These are phyloP conservation scores for Racocetra persica DNA, from an alignment of 371 early-diverging fungal species.

Conservation along the genomic window DNA sequence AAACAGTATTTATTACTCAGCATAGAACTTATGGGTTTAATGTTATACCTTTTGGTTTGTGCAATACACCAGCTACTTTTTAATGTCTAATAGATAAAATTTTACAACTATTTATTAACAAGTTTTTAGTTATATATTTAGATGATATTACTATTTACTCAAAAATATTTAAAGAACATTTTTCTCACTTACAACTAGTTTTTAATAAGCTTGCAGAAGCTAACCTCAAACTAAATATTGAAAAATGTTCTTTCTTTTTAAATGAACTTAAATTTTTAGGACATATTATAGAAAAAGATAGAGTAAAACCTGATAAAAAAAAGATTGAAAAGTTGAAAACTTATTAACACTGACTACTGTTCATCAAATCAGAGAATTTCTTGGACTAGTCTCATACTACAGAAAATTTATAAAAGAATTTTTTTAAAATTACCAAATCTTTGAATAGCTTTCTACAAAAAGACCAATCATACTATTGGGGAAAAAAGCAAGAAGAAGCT, in stretches of 20 bases:
- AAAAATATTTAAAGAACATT: conserved; percentile 27
- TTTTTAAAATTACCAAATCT: conserved; percentile 52
- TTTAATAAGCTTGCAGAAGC: neutral
- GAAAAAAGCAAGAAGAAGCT: conserved; percentile 41
- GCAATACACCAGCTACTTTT: conserved; percentile 39
- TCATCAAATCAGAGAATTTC: conserved; percentile 52
- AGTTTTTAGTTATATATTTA: neutral
- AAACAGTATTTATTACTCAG: neutral
- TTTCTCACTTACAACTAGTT: neutral
- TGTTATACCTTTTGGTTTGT: conserved; percentile 41
- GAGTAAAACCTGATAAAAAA: conserved; percentile 38
- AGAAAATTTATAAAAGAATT: conserved; percentile 52
- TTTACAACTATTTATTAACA: conserved; percentile 47
- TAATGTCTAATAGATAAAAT: conserved; percentile 54
- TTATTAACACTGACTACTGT: conserved; percentile 50
- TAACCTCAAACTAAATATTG: neutral
- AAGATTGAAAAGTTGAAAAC: conserved; percentile 21
- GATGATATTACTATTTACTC: too few relatives aligned
- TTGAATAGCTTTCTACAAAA: conserved; percentile 53
- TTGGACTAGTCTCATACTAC: conserved; percentile 55
- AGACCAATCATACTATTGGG: conserved; percentile 46
- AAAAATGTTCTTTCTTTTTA: conserved; percentile 31
- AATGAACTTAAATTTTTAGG: conserved; percentile 20
- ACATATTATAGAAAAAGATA: conserved; percentile 15
- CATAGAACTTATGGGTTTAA: neutral